Conservation (phyloP, 495 filamentous ascomycete genomes). For the Annulohypoxylon nitens region DNA sequence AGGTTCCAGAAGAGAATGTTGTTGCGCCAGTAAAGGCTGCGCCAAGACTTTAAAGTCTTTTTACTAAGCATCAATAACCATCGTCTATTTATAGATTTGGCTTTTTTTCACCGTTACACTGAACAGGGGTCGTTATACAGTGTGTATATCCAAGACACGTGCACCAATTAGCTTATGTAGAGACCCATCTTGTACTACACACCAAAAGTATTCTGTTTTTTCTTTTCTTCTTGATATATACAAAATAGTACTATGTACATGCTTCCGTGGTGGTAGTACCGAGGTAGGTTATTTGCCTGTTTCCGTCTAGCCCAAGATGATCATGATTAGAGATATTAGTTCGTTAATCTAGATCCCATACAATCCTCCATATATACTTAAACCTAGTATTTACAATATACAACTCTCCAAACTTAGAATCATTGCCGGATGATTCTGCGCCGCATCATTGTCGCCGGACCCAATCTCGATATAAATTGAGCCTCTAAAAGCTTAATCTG, state of each 20-base stretch:
- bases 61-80: conserved; percentile 38
- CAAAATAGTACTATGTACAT: not conserved
- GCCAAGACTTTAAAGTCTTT: conserved; percentile 33
- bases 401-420: not conserved
- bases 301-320: not conserved
- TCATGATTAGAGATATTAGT: conserved; percentile 8
- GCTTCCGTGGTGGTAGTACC: not conserved
- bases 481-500: not conserved
- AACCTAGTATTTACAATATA: not conserved
- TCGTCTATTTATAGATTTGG: conserved; percentile 37
- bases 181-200: not conserved
- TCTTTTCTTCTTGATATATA: not conserved
- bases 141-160: conserved; percentile 2
- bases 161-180: conserved; percentile 4
- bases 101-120: conserved; percentile 9
- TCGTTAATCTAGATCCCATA: not conserved
- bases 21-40: conserved; percentile 31
- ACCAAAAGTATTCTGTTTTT: not conserved
- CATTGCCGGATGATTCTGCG: not conserved
- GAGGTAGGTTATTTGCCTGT: not conserved
- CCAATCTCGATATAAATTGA: conserved; percentile 1
- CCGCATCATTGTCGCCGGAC: conserved; percentile 18
- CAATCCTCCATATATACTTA: not conserved
- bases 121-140: not conserved
- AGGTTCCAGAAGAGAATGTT: conserved; percentile 17